phyloP scores from a whole-genome alignment of 2,329 filamentous ascomycete genomes.

The Hypoxylon sp. region DNA sequence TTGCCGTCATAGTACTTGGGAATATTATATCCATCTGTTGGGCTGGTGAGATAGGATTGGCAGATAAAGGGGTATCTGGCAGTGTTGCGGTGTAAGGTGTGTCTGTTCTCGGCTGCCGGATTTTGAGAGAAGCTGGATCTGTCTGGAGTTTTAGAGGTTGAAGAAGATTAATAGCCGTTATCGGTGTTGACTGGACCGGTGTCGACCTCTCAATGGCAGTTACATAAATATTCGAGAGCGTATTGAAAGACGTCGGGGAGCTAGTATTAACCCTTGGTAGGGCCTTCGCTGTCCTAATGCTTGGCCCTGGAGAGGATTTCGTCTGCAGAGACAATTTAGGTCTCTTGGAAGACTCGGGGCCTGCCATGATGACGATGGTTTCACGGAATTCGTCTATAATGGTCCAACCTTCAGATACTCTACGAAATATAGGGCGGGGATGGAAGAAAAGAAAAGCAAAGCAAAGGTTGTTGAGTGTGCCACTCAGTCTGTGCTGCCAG shows the following conservation, averaged over 20 bases:
- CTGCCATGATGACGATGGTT: conserved; percentile 54
- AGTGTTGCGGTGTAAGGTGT: conserved; percentile 62
- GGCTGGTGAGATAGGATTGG: conserved; percentile 63
- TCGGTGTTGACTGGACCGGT: conserved; percentile 61
- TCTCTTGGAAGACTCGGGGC: conserved; percentile 58
- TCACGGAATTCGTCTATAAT: conserved; percentile 4
- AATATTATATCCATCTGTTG: conserved; percentile 61
- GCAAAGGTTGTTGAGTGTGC: conserved; percentile 31
- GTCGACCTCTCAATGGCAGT: conserved; percentile 72
- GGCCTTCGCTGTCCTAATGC: conserved; percentile 57
- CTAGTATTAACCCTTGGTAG: conserved; percentile 64
- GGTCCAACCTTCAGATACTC: conserved; percentile 8
- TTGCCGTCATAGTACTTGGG: conserved; percentile 71
- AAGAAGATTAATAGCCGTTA: conserved; percentile 64
- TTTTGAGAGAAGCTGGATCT: conserved; percentile 51
- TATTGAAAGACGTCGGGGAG: conserved; percentile 75
- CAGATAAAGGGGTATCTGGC: conserved; percentile 68
- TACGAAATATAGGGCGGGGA: conserved; percentile 19
- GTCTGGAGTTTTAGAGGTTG: conserved; percentile 57
- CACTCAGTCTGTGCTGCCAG: conserved; percentile 43
- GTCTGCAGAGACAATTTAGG: conserved; percentile 71
- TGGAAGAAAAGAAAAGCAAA: conserved; percentile 12
- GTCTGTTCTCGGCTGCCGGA: conserved; percentile 54
- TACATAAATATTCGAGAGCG: conserved; percentile 74
- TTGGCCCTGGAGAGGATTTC: conserved; percentile 59